A percentile compares a stretch with the other conserved stretches of the same genome.
Evolutionary conservation across 805 yeast genomes (phyloP).

Genomic region (Kurtzmaniella cleridarum): DNA sequence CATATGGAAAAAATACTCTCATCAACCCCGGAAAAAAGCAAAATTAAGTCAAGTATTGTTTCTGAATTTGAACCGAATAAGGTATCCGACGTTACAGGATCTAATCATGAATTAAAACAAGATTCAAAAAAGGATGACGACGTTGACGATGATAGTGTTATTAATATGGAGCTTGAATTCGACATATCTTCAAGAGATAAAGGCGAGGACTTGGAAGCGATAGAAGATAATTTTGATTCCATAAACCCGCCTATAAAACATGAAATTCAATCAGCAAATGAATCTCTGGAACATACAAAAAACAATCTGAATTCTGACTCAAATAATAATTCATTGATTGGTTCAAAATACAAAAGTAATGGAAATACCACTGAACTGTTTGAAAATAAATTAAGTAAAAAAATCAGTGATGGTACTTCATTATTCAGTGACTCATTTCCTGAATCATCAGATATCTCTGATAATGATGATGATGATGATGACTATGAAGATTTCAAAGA

Average conservation of each 20-base stretch:
- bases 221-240: too few relatives aligned
- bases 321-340: background rate
- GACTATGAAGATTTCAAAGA: too few relatives aligned
- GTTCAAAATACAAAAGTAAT: background rate
- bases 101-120: slow-evolving; percentile 1
- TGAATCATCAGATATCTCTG: too few relatives aligned
- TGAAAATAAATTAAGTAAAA: background rate
- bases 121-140: slow-evolving; percentile 3
- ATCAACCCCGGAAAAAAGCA: slow-evolving; percentile 2
- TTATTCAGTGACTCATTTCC: too few relatives aligned
- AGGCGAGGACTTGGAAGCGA: too few relatives aligned
- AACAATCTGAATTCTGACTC: slow-evolving; percentile 1
- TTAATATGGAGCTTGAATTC: slow-evolving; percentile 1
- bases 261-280: too few relatives aligned
- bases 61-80: too few relatives aligned
- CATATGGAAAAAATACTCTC: background rate
- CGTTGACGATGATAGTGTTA: slow-evolving; percentile 4
- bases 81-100: background rate
- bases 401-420: too few relatives aligned
- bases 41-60: background rate
- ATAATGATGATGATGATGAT: too few relatives aligned
- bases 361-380: background rate
- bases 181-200: too few relatives aligned
- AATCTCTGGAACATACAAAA: background rate
- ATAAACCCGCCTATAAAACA: too few relatives aligned